Conservation (phyloP, 2,329 filamentous ascomycete species). For the Fusarium sp. region DNA sequence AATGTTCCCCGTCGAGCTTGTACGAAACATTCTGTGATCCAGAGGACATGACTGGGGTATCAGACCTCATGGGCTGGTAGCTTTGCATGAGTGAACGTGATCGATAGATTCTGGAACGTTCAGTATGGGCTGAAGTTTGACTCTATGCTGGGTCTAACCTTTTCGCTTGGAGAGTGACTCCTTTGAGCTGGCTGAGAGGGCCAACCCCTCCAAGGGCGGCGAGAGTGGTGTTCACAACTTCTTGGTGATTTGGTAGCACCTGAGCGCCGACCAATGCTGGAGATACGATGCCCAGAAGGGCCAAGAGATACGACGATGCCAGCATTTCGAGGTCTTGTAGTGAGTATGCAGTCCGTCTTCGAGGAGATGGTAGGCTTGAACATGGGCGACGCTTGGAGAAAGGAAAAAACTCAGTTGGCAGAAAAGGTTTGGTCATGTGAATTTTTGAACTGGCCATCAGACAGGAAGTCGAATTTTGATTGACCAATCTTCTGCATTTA, state of each 20-base stretch:
- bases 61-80: slow-evolving; percentile 14
- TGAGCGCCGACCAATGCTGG: background rate
- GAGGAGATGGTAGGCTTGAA: background rate
- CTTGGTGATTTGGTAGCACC: background rate
- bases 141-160: background rate
- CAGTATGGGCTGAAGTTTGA: background rate
- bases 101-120: slow-evolving; percentile 3
- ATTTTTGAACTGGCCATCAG: background rate
- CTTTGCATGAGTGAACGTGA: slow-evolving; percentile 35
- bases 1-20: background rate
- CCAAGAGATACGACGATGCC: too few species aligned
- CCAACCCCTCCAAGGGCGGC: background rate
- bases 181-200: background rate
- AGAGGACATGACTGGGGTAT: slow-evolving; percentile 13
- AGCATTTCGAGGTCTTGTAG: background rate
- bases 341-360: background rate
- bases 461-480: background rate
- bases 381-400: too few species aligned
- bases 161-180: background rate
- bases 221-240: background rate
- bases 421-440: too few species aligned
- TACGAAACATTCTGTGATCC: slow-evolving; percentile 28
- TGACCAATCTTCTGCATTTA: too few species aligned
- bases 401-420: background rate
- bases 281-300: background rate